Evolutionary conservation across 2,329 filamentous ascomycete species (phyloP).

Genomic region (Cladosporium sp.): DNA sequence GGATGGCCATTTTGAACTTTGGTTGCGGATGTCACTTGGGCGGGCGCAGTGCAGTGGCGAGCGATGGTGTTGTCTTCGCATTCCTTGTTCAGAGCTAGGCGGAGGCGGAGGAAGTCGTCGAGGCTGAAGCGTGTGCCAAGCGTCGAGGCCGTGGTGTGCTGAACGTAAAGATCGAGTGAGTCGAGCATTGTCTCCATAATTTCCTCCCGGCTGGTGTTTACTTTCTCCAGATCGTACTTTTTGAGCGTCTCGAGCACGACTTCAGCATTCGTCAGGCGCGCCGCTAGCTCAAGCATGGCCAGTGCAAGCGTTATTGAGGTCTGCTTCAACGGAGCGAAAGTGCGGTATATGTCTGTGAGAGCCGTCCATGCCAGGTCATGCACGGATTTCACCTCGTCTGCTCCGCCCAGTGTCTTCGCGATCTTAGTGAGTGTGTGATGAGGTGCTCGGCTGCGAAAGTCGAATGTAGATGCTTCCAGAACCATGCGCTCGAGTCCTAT

Average conservation of each 20-base stretch:
- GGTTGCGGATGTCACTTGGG: not conserved
- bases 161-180: slow-evolving; percentile 84
- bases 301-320: slow-evolving; percentile 79
- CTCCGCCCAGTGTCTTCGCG: slow-evolving; percentile 26
- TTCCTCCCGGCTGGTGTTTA: slow-evolving; percentile 40
- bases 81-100: slow-evolving; percentile 81
- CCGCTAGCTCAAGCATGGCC: slow-evolving; percentile 73
- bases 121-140: slow-evolving; percentile 67
- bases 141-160: slow-evolving; percentile 68
- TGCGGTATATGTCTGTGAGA: slow-evolving; percentile 84
- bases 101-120: slow-evolving; percentile 75
- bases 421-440: slow-evolving; percentile 82
- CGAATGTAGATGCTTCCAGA: slow-evolving; percentile 86
- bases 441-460: slow-evolving; percentile 84
- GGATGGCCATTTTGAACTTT: slow-evolving; percentile 26
- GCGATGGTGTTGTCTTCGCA: slow-evolving; percentile 56
- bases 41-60: slow-evolving; percentile 50
- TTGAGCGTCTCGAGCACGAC: slow-evolving; percentile 24
- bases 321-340: slow-evolving; percentile 86
- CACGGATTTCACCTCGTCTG: slow-evolving; percentile 41
- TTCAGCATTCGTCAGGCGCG: slow-evolving; percentile 47
- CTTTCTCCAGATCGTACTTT: slow-evolving; percentile 41
- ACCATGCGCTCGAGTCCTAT: slow-evolving; percentile 88
- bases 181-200: slow-evolving; percentile 77
- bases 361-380: slow-evolving; percentile 63